Conservation (phyloP, 78 protist species). For the Dictyostelium citrinum region DNA sequence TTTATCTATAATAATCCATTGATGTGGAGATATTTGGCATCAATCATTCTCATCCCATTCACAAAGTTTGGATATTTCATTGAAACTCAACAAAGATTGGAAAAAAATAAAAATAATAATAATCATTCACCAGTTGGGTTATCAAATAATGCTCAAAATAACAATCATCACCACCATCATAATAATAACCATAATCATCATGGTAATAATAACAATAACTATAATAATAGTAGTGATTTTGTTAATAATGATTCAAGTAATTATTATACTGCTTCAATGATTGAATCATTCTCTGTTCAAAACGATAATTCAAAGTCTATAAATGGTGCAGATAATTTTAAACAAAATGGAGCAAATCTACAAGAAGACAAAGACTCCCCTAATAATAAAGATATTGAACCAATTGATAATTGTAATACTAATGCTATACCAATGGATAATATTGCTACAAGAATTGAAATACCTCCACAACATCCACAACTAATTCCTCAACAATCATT, state of each 20-base stretch:
- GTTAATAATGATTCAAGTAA: not conserved
- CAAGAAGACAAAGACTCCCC: not conserved
- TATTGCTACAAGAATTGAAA: not conserved
- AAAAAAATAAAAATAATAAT: constrained; percentile 56
- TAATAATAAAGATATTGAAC: not conserved
- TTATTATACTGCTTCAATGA: not conserved
- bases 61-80: constrained; percentile 17
- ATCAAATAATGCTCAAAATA: not conserved
- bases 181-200: no score
- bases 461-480: not conserved
- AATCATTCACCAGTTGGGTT: constrained; percentile 44
- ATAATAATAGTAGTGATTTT: not conserved
- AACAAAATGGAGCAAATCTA: not conserved
- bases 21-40: constrained; percentile 57
- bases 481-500: not conserved
- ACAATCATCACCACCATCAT: no score
- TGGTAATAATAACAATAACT: no score
- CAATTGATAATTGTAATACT: not conserved
- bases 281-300: not conserved
- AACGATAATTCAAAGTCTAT: not conserved
- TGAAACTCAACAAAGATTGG: not conserved
- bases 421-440: not conserved
- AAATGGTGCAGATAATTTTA: not conserved
- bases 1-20: constrained; percentile 70
- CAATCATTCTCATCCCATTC: not conserved